Percentiles rank a stretch among this genome's conserved stretches.
phyloP scores from a whole-genome alignment of 305 asterid species.

The Fraxinus sp. region DNA sequence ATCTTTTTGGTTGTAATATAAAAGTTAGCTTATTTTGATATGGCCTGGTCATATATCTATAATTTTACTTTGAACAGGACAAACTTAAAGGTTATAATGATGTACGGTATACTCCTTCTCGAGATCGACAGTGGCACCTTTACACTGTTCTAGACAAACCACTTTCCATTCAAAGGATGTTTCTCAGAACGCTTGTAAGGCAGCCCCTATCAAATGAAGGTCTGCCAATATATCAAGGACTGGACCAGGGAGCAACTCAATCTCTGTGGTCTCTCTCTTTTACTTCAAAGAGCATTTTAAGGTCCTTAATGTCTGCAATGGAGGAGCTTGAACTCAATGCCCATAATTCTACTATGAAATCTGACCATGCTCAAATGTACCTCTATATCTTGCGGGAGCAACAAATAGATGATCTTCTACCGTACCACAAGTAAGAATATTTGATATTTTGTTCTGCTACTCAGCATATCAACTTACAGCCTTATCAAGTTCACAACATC shows the following conservation, averaged over 20 bases:
- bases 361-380: conserved; percentile 97
- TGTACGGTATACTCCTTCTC: conserved; percentile 83
- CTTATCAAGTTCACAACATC: conserved; percentile 22
- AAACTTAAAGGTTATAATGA: conserved; percentile 77
- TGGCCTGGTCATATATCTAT: conserved; percentile 17
- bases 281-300: conserved; percentile 89
- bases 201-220: conserved; percentile 87
- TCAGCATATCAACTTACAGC: conserved; percentile 15
- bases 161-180: conserved; percentile 67
- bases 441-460: background rate
- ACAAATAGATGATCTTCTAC: conserved; percentile 76
- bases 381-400: conserved; percentile 82
- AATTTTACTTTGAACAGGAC: conserved; percentile 55
- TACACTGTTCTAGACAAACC: conserved; percentile 81
- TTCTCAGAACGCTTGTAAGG: conserved; percentile 89
- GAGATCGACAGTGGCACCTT: conserved; percentile 99
- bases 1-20: conserved; percentile 6
- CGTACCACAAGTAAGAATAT: conserved; percentile 69
- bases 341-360: conserved; percentile 75
- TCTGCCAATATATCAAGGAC: conserved; percentile 54
- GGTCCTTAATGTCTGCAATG: conserved; percentile 86
- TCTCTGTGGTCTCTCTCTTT: conserved; percentile 61
- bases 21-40: background rate
- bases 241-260: conserved; percentile 50
- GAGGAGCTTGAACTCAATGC: conserved; percentile 96